These are phyloP conservation scores for Stenogyne calaminthoides DNA, from an alignment of 305 asterid genomes.

Conservation along the genomic window DNA sequence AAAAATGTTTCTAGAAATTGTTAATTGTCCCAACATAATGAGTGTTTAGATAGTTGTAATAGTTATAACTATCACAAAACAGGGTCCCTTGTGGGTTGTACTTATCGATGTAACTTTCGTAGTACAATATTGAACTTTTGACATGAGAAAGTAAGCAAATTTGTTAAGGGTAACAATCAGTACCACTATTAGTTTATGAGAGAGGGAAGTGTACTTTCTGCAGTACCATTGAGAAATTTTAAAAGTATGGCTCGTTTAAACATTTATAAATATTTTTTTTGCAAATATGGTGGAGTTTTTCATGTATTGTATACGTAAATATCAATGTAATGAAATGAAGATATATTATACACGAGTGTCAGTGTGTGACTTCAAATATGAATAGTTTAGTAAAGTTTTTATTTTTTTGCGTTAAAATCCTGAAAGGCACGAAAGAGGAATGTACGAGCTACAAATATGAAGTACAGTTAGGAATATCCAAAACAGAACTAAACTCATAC, in stretches of 20 bases:
- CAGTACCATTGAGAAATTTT: conserved; percentile 8
- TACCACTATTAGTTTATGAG: conserved; percentile 1
- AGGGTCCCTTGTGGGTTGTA: background rate
- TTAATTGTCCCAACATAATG: no score
- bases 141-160: background rate
- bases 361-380: background rate
- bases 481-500: background rate
- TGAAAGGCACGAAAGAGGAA: background rate
- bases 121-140: background rate
- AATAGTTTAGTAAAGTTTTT: no score
- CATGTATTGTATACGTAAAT: background rate
- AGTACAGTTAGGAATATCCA: background rate
- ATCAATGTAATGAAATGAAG: background rate
- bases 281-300: no score
- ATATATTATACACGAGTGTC: background rate
- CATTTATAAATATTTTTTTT: no score
- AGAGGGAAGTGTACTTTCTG: conserved; percentile 12
- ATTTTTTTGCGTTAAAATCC: background rate
- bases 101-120: background rate
- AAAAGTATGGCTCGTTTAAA: background rate
- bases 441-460: background rate
- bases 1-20: no score
- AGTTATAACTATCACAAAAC: background rate
- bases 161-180: background rate
- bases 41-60: background rate